Base-by-base conservation (phyloP, 768 basidiomycete genomes). In the Clitopilus passeckerianus region DNA sequence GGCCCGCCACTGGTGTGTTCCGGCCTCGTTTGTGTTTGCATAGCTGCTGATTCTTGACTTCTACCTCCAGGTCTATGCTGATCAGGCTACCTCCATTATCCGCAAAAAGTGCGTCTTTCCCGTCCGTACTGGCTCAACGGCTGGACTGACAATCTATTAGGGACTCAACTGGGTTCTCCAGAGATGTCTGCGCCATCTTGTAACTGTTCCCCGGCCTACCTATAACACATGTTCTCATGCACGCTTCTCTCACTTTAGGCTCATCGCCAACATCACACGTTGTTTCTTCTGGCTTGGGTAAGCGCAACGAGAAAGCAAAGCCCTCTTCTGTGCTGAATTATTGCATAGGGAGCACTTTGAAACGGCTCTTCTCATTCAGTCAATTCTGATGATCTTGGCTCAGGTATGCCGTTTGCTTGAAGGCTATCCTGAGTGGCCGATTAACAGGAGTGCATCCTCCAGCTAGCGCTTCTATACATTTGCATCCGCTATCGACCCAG, bases 261-360 rank as follows among this genome's bases (percentile, higher is more conserved):
- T 93, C 33, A 78, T 90, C 60, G 90, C 91, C 54, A 94, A 94
- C 71, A 91, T 93, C 57, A 88, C 89, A 23, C 81, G 92, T 67
- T 94, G 92, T 71, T 94, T 93, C 78, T 94, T 93, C 74, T 94
- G 92, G 92, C 74, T 94, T 34, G 92, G 92, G 79, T 81, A 62
- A 27, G 73, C 63, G 4, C 53, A 50, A 5, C 9, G 22, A 50
- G 46, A 7, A 30, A 7, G 27, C 27, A 3, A 30, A 30, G 3
- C 7, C 3, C 37, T 27, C 12, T 53, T 27, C 16, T 53, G 2
- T 18, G 43, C 12, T 6, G 44, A 24, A 15, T 23, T 57, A 24
- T 27, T n/a, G 23, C 15, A 22, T 62, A 83, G 80, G 58, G 77
- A 86, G 37, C 89, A 67, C 56, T 94, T 92, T 70, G 92, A 93